Base-by-base conservation (phyloP, 805 yeast genomes). In the Myxozyma vanderwaltii region DNA sequence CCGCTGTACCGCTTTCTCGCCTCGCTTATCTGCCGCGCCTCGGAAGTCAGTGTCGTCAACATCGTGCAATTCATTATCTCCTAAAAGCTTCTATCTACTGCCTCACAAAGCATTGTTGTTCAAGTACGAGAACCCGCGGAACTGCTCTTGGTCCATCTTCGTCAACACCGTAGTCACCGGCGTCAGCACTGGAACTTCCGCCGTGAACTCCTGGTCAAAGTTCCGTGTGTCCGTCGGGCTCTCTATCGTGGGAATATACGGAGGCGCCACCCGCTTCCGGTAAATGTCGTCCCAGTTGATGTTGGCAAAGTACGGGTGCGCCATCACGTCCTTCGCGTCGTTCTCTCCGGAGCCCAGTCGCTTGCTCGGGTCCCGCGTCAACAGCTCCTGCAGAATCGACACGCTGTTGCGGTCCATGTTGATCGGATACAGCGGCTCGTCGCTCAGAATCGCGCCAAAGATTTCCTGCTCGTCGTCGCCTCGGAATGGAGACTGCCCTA, bases 381-480 rank as follows among this genome's bases (percentile, higher is more conserved):
- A 79, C 65, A 94, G 80, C 45, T 92, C 91, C 74, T 92, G 97
- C 74, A 94, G 81, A 48, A 94, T 86, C 64, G 95, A 91, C 39
- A 94, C 99, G 1, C 97, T 90, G 72, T 91, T 97, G 61, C 96
- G 86, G 1, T 97, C 94, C 97, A 94, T 92, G 71, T 91, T 94
- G 64, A 94, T 90, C 35, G 98, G 99, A 74, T 91, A 94, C 68
- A 91, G 79, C 8, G 97, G 98, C 73, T 94, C 99, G 77, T 94
- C 99, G 39, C 94, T 87, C 63, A 91, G 82, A 69, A 94, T 94
- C 13, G 99, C 97, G 74, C 91, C 94, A 76, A 92, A 94, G 36
- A 94, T 91, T 75, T 94, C 99, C 71, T 94, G 98, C 70, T 89
- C 96, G 71, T 89, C 96, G 67, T 91, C 97, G 66, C 99, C 99